Evolutionary conservation across 257 asterid species (phyloP).

Genomic region (Schizonepeta tenuifolia): DNA sequence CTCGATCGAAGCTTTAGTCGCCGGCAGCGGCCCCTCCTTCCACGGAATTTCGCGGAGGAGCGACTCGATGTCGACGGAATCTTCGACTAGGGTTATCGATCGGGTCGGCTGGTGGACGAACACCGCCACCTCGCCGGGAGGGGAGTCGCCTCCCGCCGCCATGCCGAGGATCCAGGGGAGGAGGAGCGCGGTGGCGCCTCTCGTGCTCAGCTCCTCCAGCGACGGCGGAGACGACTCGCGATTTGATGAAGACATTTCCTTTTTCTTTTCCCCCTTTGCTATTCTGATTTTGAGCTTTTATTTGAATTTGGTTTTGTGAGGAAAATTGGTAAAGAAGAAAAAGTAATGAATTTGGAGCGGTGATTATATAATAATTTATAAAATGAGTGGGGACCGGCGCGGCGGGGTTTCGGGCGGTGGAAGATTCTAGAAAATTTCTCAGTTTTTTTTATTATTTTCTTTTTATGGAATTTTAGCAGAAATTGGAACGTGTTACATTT

Average conservation of each 20-base stretch:
- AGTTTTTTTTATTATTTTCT: not conserved
- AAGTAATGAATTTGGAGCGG: too few species aligned
- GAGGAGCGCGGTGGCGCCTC: constrained; percentile 48
- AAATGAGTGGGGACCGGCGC: not conserved
- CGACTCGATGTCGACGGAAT: constrained; percentile 41
- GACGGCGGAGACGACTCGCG: constrained; percentile 49
- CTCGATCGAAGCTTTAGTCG: constrained; percentile 59
- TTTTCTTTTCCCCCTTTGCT: not conserved
- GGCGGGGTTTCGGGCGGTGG: constrained; percentile 2
- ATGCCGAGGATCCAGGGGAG: constrained; percentile 54
- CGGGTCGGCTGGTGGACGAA: constrained; percentile 48
- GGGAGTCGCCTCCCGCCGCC: constrained; percentile 30
- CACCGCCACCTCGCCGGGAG: constrained; percentile 46
- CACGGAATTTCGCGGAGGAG: constrained; percentile 31
- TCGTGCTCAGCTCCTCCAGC: constrained; percentile 49
- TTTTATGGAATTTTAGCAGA: too few species aligned
- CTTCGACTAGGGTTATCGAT: constrained; percentile 49
- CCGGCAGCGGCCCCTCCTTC: constrained; percentile 52
- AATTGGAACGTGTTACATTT: too few species aligned
- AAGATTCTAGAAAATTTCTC: constrained; percentile 1
- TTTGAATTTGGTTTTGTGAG: not conserved
- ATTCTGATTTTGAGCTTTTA: too few species aligned
- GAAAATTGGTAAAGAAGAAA: not conserved
- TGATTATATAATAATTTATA: not conserved
- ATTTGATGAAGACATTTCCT: constrained; percentile 39